Conservation (phyloP, 306 rosid species). For the Acacia confusa region DNA sequence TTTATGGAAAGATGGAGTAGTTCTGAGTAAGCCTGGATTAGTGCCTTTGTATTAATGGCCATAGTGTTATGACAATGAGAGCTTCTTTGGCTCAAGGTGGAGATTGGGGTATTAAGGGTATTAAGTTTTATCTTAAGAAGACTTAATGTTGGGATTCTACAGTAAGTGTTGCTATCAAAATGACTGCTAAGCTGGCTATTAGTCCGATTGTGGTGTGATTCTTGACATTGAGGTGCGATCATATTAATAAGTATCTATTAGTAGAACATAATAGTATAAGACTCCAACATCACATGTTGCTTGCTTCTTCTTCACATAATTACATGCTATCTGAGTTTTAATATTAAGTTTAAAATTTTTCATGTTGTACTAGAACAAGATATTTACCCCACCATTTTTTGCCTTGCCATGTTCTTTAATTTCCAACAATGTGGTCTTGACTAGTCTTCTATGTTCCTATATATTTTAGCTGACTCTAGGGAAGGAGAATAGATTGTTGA, state of each 20-base stretch:
- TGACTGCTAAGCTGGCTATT: not conserved
- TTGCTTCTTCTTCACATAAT: not conserved
- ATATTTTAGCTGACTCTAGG: not conserved
- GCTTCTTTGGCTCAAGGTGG: not conserved
- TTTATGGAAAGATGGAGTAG: slow-evolving; percentile 5
- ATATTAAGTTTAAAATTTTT: not conserved
- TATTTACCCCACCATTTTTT: not conserved
- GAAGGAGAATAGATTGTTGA: not conserved
- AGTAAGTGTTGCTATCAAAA: not conserved
- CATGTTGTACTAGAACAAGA: not conserved
- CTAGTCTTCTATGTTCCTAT: not conserved
- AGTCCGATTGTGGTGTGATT: not conserved
- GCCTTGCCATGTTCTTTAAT: slow-evolving; percentile 5
- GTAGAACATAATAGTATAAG: not conserved
- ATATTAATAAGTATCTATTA: not conserved
- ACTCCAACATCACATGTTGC: not conserved
- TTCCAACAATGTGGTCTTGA: not conserved
- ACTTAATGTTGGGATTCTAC: not conserved
- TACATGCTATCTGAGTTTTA: not conserved
- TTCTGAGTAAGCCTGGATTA: slow-evolving; percentile 10
- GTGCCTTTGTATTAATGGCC: not conserved
- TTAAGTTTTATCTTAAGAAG: not conserved
- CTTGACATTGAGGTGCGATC: not conserved
- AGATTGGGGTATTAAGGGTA: not conserved
- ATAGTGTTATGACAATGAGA: not conserved